phyloP scores from a whole-genome alignment of 176 grass and related monocot genomes.

The Bromus sterilis region DNA sequence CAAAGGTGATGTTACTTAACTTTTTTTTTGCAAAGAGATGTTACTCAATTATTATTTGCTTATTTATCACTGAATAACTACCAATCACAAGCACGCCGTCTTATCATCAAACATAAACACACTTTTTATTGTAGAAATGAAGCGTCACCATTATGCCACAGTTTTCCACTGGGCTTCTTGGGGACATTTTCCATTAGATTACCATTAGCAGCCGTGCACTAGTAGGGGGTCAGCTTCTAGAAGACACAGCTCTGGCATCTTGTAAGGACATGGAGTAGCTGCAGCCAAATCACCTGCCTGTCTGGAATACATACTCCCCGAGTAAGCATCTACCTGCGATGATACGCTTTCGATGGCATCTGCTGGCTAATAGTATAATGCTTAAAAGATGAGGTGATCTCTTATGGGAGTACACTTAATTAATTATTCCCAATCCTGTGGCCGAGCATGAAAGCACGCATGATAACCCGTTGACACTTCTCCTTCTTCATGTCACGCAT shows the following conservation, averaged over 20 bases:
- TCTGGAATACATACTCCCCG: conserved; percentile 13
- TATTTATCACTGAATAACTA: neutral
- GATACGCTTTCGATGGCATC: neutral
- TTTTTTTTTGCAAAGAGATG: too few relatives aligned
- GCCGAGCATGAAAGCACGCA: neutral
- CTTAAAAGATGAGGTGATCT: neutral
- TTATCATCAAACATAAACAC: neutral
- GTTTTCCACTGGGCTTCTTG: too few relatives aligned
- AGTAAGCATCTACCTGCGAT: neutral
- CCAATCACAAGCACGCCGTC: neutral
- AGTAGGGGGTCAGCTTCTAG: conserved; percentile 18
- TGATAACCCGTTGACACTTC: conserved; percentile 1
- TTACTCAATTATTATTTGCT: neutral
- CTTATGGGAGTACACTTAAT: neutral
- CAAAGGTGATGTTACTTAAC: neutral
- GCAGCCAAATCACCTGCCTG: neutral
- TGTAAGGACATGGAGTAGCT: neutral
- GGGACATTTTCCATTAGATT: too few relatives aligned
- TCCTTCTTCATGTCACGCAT: conserved; percentile 4
- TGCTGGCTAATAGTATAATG: neutral
- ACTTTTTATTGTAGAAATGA: neutral
- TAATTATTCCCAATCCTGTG: neutral
- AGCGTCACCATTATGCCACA: neutral
- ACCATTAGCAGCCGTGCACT: neutral
- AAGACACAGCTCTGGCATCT: conserved; percentile 1